Conservation (phyloP, 306 rosid species). For the cucumber (Cucumis sativus) region DNA sequence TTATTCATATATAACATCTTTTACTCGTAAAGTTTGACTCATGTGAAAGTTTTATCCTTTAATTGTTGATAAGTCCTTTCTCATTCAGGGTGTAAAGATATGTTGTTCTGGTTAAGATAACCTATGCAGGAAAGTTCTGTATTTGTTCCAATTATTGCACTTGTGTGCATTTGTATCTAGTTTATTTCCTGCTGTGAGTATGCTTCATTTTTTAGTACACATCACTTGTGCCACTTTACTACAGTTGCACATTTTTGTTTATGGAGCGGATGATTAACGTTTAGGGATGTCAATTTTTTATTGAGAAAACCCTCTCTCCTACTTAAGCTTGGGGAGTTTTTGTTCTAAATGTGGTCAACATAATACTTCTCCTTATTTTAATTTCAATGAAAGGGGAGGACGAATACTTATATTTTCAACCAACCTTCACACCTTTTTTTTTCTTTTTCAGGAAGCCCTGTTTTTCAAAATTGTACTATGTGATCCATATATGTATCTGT, state of each 20-base stretch:
- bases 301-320: not conserved
- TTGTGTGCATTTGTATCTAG: not conserved
- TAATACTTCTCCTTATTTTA: not conserved
- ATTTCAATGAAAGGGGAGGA: too few relatives aligned
- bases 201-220: not conserved
- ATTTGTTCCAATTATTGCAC: not conserved
- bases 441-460: not conserved
- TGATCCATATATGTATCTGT: not conserved
- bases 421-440: too few relatives aligned
- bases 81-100: not conserved
- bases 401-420: too few relatives aligned
- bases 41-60: not conserved
- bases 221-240: not conserved
- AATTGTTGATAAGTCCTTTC: not conserved
- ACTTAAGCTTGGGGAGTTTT: not conserved
- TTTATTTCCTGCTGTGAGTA: not conserved
- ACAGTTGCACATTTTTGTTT: not conserved
- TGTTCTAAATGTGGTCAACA: not conserved
- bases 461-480: not conserved
- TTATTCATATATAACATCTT: not conserved
- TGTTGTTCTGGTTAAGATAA: not conserved
- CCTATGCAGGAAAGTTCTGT: not conserved
- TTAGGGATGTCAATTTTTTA: not conserved
- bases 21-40: not conserved
- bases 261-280: not conserved